Evolutionary conservation across 1,139 yeast species (phyloP).

Genomic region (Geotrichum phurueaensis): DNA sequence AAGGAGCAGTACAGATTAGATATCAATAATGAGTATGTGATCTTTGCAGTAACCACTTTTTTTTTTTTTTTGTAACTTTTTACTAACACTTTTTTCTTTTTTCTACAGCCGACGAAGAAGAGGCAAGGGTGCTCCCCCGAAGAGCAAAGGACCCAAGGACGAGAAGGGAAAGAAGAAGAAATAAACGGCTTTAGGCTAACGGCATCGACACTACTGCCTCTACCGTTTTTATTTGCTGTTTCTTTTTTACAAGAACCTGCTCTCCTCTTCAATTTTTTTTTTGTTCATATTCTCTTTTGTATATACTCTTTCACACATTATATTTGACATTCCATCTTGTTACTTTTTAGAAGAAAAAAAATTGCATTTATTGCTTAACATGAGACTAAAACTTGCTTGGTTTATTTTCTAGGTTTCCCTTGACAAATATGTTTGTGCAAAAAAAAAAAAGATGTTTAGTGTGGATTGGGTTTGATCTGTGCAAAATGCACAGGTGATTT

Average conservation of each 20-base stretch:
- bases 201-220: too few species aligned
- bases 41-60: background rate
- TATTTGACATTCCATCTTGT: background rate
- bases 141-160: conserved; percentile 43
- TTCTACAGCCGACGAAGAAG: conserved; percentile 56
- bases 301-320: conserved; percentile 7
- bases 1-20: conserved; percentile 53
- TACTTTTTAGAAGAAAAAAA: too few species aligned
- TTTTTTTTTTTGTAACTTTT: background rate
- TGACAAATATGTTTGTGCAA: too few species aligned
- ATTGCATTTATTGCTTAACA: too few species aligned
- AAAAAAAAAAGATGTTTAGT: too few species aligned
- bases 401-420: too few species aligned
- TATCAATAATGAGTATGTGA: conserved; percentile 28
- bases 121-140: conserved; percentile 90
- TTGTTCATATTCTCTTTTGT: conserved; percentile 20
- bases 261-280: conserved; percentile 23
- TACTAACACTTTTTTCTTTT: background rate
- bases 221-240: background rate
- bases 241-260: background rate
- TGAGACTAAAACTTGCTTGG: too few species aligned
- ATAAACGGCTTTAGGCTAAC: background rate
- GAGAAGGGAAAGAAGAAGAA: conserved; percentile 40
- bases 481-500: too few species aligned
- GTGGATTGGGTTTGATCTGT: too few species aligned